Conservation (phyloP, 164 flowering plant genomes). For the Vitis cinerea region DNA sequence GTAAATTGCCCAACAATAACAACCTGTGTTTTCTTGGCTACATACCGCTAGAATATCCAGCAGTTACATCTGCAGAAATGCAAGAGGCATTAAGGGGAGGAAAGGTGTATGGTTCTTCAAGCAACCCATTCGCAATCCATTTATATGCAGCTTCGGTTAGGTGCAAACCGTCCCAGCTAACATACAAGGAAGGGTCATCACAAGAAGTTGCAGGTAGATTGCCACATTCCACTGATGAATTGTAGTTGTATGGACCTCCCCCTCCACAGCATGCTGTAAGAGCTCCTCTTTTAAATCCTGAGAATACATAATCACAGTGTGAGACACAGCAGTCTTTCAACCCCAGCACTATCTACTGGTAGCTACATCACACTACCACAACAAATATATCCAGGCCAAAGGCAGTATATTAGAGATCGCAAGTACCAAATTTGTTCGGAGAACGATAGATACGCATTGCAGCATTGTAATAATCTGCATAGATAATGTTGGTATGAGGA, state of each 20-base stretch:
- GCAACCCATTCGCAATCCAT: conserved; percentile 21
- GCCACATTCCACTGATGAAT: conserved; percentile 14
- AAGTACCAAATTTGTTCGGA: conserved; percentile 30
- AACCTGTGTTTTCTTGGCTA: too few species aligned
- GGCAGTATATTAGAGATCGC: not conserved
- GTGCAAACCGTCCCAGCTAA: conserved; percentile 41
- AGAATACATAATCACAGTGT: too few species aligned
- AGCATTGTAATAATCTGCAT: conserved; percentile 48
- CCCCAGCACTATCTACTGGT: too few species aligned
- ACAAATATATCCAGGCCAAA: too few species aligned
- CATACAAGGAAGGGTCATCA: conserved; percentile 25
- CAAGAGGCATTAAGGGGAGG: conserved; percentile 8
- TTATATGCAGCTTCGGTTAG: conserved; percentile 36
- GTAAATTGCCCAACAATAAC: too few species aligned
- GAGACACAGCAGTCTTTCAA: too few species aligned
- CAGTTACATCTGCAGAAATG: too few species aligned
- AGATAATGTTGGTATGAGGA: conserved; percentile 38
- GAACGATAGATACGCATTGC: conserved; percentile 23
- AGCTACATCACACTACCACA: too few species aligned
- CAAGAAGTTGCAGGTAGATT: not conserved
- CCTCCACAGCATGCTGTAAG: conserved; percentile 31
- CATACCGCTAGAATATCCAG: too few species aligned
- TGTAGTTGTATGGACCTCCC: conserved; percentile 28
- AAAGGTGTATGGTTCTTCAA: conserved; percentile 19
- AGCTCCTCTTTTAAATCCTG: conserved; percentile 13